Percentiles rank a stretch among this genome's conserved stretches.
Conservation (phyloP, 2,329 filamentous ascomycete genomes). For the Trichophyton rubrum region DNA sequence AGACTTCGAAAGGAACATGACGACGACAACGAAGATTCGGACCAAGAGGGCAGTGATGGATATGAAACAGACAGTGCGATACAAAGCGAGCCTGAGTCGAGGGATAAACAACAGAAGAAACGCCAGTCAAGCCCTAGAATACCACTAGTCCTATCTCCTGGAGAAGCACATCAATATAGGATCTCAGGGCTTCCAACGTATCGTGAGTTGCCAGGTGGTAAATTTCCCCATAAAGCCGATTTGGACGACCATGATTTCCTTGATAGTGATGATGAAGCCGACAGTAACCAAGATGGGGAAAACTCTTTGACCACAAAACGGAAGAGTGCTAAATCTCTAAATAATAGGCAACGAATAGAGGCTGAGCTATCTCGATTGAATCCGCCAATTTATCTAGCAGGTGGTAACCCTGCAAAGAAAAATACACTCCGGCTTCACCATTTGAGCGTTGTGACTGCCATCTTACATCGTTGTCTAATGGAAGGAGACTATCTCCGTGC, state of each 20-base stretch:
- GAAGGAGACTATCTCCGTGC: slow-evolving; percentile 60
- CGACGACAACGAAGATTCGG: slow-evolving; percentile 5
- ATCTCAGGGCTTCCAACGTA: slow-evolving; percentile 30
- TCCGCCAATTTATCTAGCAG: slow-evolving; percentile 24
- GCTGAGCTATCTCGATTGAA: slow-evolving; percentile 22
- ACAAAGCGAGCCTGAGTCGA: slow-evolving; percentile 11
- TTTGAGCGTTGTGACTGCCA: slow-evolving; percentile 52
- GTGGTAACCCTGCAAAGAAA: slow-evolving; percentile 19
- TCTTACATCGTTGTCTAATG: slow-evolving; percentile 61
- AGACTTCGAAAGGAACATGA: background rate
- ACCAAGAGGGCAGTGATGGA: slow-evolving; percentile 14
- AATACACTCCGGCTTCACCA: slow-evolving; percentile 39
- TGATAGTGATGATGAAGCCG: slow-evolving; percentile 6
- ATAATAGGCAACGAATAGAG: slow-evolving; percentile 12
- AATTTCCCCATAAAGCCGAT: slow-evolving; percentile 31
- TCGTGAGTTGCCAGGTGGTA: slow-evolving; percentile 27
- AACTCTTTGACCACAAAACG: background rate
- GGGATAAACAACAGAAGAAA: background rate
- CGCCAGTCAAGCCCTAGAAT: slow-evolving; percentile 3
- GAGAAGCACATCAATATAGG: slow-evolving; percentile 33
- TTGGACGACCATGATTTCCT: background rate
- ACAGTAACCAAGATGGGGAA: background rate
- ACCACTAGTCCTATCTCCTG: slow-evolving; percentile 26
- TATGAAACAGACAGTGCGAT: slow-evolving; percentile 15
- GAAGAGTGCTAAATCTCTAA: background rate